Base-by-base conservation (phyloP, 768 basidiomycete species). In the Pleurotus cornucopiae region DNA sequence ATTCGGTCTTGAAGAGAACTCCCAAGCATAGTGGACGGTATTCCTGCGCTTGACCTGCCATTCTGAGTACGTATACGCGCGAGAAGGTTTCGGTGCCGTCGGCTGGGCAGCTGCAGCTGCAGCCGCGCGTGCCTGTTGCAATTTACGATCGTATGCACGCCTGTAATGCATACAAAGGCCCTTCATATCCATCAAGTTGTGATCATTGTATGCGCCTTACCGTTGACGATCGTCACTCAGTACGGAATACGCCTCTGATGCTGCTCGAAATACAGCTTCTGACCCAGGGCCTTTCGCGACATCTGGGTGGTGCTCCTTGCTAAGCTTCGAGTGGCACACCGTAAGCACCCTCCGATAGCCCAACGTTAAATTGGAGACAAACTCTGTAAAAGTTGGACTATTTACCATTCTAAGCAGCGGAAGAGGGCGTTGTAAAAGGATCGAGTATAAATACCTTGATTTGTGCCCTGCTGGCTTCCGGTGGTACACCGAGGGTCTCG, bases 301-400 rank as follows among this genome's bases (percentile, higher is more conserved):
- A 57, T 80, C 79, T 1, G 79, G 79, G 60, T 80, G 79, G 56
- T 79, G 76, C 56, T 64, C 63, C 62, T 77, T 79, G 67, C 77
- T 63, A 23, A 64, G 62, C 63, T 64, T 39, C 14, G 38, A 23
- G 16, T n/a, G 46, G 43, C 2, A 34, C 16, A 26, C 34, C 5
- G 46, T 23, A 18, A 38, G 20, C 25, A 18, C 18, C 26, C 20
- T 18, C 11, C 23, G 3, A 7, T 7, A 14, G 13, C 38, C 16
- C 34, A 25, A 30, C 4, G 59, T 6, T 13, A n/a, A 30, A 5
- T 30, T 26, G 30, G 30, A 34, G 30, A 52, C 60, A 51, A 55
- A 73, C 76, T 67, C 72, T 69, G 54, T 78, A 78, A 56, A 74
- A 78, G 54, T 71, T 71, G 40, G 75, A 71, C 76, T 77, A 56